Evolutionary conservation across 2,329 filamentous ascomycete species (phyloP).

Genomic region (Acrodontium crateriforme): DNA sequence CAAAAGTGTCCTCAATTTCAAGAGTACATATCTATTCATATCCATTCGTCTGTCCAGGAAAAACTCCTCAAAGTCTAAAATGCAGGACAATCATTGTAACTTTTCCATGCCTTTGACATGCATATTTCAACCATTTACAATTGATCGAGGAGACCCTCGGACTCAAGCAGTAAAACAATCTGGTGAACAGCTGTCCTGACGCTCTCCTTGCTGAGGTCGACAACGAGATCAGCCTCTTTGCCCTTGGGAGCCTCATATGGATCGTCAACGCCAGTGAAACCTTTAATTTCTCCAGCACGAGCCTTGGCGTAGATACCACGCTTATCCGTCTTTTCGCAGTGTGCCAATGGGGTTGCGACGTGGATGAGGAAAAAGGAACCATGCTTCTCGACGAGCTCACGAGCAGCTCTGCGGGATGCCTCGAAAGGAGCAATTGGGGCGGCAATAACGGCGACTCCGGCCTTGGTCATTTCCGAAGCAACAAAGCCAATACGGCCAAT

Average conservation of each 20-base stretch:
- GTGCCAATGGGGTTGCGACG: slow-evolving; percentile 82
- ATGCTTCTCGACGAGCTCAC: slow-evolving; percentile 73
- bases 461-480: slow-evolving; percentile 81
- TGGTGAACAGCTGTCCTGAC: slow-evolving; percentile 92
- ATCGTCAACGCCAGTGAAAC: slow-evolving; percentile 96
- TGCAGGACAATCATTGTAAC: too few species aligned
- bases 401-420: slow-evolving; percentile 58
- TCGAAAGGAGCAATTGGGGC: slow-evolving; percentile 94
- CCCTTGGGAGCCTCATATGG: slow-evolving; percentile 78
- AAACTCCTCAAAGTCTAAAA: too few species aligned
- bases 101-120: too few species aligned
- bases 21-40: too few species aligned
- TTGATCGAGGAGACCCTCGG: slow-evolving; percentile 71
- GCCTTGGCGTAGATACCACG: slow-evolving; percentile 77
- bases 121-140: slow-evolving; percentile 23
- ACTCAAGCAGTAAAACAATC: slow-evolving; percentile 87
- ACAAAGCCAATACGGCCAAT: slow-evolving; percentile 94
- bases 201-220: slow-evolving; percentile 73
- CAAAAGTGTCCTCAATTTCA: too few species aligned
- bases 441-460: slow-evolving; percentile 88
- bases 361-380: slow-evolving; percentile 93
- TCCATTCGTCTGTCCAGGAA: too few species aligned
- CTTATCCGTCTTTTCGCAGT: slow-evolving; percentile 91
- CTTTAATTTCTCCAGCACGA: slow-evolving; percentile 81
- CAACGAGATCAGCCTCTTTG: slow-evolving; percentile 71